Conservation (phyloP, 257 asterid species). For the Gynochthodes officinalis region DNA sequence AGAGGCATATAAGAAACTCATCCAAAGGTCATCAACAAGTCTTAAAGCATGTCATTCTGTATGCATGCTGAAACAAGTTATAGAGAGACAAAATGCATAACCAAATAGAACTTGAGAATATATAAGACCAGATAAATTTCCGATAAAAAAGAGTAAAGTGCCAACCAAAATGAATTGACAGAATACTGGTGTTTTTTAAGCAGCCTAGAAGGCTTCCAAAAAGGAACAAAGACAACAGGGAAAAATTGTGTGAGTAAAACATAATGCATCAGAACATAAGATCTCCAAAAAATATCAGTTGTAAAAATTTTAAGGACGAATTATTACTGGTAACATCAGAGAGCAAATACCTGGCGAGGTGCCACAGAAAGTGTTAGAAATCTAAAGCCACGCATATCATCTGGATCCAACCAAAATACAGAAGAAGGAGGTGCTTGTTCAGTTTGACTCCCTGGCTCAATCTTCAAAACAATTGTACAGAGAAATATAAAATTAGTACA, state of each 20-base stretch:
- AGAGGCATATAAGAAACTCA: background rate
- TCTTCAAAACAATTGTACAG: conserved; percentile 37
- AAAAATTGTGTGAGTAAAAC: background rate
- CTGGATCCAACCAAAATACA: conserved; percentile 84
- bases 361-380: conserved; percentile 96
- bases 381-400: conserved; percentile 77
- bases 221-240: background rate
- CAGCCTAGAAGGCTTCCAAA: background rate
- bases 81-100: background rate
- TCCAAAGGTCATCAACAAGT: background rate
- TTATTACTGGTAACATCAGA: background rate
- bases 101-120: background rate
- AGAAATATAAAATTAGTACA: background rate
- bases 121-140: background rate
- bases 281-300: background rate
- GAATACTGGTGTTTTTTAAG: background rate
- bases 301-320: background rate
- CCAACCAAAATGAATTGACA: background rate
- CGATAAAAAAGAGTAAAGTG: no score
- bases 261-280: background rate
- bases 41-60: background rate
- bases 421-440: conserved; percentile 99
- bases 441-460: conserved; percentile 98
- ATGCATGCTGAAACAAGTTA: background rate
- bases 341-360: conserved; percentile 72